A percentile compares a stretch with the other conserved stretches of the same genome.
Conservation (phyloP, 2,329 filamentous ascomycete species). For the Cladosporium sp. region DNA sequence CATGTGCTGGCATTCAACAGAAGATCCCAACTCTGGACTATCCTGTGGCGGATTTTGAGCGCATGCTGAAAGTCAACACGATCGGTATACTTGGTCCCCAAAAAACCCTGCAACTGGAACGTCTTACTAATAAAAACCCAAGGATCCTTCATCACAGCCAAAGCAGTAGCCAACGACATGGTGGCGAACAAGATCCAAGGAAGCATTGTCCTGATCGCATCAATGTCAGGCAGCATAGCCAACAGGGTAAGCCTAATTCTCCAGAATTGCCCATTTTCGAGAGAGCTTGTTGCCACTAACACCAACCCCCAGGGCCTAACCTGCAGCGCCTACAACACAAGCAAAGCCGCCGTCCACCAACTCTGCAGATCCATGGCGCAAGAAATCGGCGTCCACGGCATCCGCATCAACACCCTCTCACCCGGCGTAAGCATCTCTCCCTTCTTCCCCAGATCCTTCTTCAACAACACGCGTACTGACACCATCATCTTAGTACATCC, state of each 20-base stretch:
- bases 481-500: slow-evolving; percentile 38
- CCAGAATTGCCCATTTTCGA: neutral
- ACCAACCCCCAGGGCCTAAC: slow-evolving; percentile 41
- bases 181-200: slow-evolving; percentile 37
- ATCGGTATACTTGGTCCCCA: neutral
- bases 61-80: slow-evolving; percentile 43
- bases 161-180: slow-evolving; percentile 39
- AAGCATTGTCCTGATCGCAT: slow-evolving; percentile 43
- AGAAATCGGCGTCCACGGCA: slow-evolving; percentile 52
- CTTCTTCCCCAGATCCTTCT: slow-evolving; percentile 24
- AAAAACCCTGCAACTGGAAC: neutral
- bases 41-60: slow-evolving; percentile 36
- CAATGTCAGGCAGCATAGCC: slow-evolving; percentile 41
- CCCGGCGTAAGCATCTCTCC: slow-evolving; percentile 37
- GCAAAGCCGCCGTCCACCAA: slow-evolving; percentile 58
- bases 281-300: neutral
- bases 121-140: slow-evolving; percentile 13
- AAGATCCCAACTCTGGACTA: slow-evolving; percentile 38
- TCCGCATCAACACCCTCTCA: slow-evolving; percentile 53
- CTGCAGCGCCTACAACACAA: slow-evolving; percentile 55
- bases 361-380: slow-evolving; percentile 55
- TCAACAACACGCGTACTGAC: neutral
- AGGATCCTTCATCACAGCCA: slow-evolving; percentile 41
- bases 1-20: slow-evolving; percentile 34
- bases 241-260: slow-evolving; percentile 35